A percentile compares a stretch with the other conserved stretches of the same genome.
Conservation (phyloP, 1,284 basidiomycete genomes). For the Boletellus sp. region DNA sequence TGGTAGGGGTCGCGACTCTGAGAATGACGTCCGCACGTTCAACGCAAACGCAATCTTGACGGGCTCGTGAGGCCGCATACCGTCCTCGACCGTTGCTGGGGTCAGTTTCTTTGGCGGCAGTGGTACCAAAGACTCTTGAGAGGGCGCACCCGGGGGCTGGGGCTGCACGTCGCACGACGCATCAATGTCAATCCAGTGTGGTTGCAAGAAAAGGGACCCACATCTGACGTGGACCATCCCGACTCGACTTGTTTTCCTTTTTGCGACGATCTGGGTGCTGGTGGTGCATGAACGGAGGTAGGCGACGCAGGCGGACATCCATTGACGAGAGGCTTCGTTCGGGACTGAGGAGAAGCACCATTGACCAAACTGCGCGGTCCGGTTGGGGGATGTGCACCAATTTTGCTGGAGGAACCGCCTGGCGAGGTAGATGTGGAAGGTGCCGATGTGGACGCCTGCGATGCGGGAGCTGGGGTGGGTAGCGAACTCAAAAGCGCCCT, state of each 20-base stretch:
- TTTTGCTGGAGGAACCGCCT: constrained; percentile 22
- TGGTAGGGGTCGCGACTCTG: constrained; percentile 27
- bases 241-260: constrained; percentile 24
- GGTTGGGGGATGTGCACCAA: constrained; percentile 30
- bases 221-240: constrained; percentile 21
- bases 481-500: constrained; percentile 56
- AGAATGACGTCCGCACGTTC: constrained; percentile 25
- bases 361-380: constrained; percentile 34
- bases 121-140: constrained; percentile 11
- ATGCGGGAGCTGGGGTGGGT: constrained; percentile 28
- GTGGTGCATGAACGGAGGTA: constrained; percentile 10
- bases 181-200: not conserved
- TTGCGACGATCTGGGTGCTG: constrained; percentile 23
- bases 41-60: constrained; percentile 33
- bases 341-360: constrained; percentile 21
- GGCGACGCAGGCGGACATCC: constrained; percentile 26
- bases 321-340: constrained; percentile 26
- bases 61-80: constrained; percentile 27
- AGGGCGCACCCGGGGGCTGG: constrained; percentile 14
- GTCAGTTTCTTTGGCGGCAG: constrained; percentile 12
- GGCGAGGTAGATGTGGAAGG: constrained; percentile 30
- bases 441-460: constrained; percentile 29
- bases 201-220: constrained; percentile 10
- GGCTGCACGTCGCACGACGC: constrained; percentile 14
- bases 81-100: constrained; percentile 23